These are phyloP conservation scores for Pseudoperonospora humuli DNA, from an alignment of 352 stramenopile species.

Conservation along the genomic window DNA sequence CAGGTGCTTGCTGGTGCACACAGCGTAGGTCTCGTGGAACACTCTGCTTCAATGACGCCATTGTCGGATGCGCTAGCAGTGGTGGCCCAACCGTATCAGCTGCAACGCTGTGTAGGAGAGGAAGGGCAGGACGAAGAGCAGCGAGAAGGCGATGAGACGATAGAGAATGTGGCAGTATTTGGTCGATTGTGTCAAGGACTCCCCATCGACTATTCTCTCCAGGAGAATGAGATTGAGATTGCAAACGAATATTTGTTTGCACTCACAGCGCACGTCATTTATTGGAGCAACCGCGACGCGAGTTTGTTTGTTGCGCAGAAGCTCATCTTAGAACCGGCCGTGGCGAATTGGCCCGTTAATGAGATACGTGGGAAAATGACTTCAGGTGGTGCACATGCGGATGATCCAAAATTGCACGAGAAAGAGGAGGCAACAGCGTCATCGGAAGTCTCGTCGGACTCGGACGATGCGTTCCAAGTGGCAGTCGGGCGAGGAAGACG, in stretches of 20 bases:
- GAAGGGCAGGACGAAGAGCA: conserved; percentile 15
- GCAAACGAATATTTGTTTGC: conserved; percentile 92
- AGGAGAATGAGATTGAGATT: conserved; percentile 92
- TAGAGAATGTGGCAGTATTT: conserved; percentile 44
- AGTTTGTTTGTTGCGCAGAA: conserved; percentile 89
- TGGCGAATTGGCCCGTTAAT: conserved; percentile 15
- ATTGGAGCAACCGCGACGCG: conserved; percentile 88
- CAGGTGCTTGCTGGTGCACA: conserved; percentile 62
- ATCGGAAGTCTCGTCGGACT: conserved; percentile 30
- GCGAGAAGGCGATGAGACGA: conserved; percentile 31
- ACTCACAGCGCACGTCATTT: conserved; percentile 88
- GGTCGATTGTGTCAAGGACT: conserved; percentile 55
- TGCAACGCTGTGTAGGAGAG: conserved; percentile 13
- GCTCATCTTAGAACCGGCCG: conserved; percentile 63
- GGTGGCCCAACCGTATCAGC: conserved; percentile 21
- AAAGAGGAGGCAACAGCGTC: conserved; percentile 31
- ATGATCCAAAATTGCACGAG: conserved; percentile 14
- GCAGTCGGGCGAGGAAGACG: conserved; percentile 9
- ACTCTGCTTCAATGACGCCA: conserved; percentile 20
- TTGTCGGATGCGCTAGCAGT: conserved; percentile 25
- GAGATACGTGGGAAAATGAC: conserved; percentile 3
- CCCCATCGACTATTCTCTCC: conserved; percentile 84
- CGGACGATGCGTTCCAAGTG: conserved; percentile 12
- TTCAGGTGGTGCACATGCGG: not conserved
- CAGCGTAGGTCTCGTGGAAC: conserved; percentile 69